These are phyloP conservation scores for Vitis rupestris DNA, from an alignment of 164 flowering plant genomes.

Conservation along the genomic window DNA sequence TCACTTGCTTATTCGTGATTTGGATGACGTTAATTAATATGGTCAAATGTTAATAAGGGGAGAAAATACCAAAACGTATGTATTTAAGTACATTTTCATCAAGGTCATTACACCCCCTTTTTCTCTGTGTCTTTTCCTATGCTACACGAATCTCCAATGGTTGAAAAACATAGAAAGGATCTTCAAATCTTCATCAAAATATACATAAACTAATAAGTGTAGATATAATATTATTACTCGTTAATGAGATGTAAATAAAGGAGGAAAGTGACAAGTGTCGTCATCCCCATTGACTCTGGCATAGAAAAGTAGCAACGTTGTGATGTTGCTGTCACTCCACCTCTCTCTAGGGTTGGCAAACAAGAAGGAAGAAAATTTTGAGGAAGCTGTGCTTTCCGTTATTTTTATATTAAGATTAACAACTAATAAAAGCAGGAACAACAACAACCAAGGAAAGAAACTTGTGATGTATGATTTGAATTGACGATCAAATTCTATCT, in stretches of 20 bases:
- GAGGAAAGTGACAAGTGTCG: slow-evolving; percentile 14
- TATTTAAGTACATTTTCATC: too few species aligned
- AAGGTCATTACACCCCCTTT: neutral
- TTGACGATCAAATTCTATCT: too few species aligned
- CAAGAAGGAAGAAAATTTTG: slow-evolving; percentile 13
- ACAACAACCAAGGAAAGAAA: too few species aligned
- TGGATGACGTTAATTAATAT: too few species aligned
- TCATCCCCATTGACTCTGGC: slow-evolving; percentile 15
- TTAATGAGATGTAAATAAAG: neutral
- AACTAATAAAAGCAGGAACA: too few species aligned
- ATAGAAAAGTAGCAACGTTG: neutral
- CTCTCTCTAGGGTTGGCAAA: slow-evolving; percentile 26
- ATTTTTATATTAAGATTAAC: too few species aligned
- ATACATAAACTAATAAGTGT: too few species aligned
- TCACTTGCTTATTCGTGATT: too few species aligned
- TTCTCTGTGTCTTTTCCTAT: neutral
- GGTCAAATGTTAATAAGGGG: too few species aligned
- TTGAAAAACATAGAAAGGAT: neutral
- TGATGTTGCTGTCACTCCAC: neutral
- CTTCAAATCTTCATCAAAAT: neutral
- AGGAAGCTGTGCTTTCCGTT: slow-evolving; percentile 2
- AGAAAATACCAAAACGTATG: neutral
- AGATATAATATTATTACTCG: too few species aligned
- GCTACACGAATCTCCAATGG: neutral
- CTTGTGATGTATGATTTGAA: too few species aligned